phyloP scores from a whole-genome alignment of 106 monocot species.

The Acanthochlamys bracteata region DNA sequence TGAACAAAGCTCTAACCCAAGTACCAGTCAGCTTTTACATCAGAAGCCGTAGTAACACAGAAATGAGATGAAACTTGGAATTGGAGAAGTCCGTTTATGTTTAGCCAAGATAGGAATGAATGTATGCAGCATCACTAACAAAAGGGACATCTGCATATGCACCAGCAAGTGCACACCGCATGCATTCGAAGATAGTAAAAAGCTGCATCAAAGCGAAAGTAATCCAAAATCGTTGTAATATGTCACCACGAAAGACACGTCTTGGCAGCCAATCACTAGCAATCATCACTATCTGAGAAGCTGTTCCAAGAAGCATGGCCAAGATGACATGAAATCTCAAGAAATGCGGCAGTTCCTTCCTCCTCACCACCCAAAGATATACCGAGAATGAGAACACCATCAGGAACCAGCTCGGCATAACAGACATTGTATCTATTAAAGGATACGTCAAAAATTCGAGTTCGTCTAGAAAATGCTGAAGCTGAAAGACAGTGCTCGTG shows the following conservation, averaged over 20 bases:
- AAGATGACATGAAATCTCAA: conserved; percentile 8
- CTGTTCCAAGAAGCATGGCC: conserved; percentile 7
- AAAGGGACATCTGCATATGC: conserved; percentile 8
- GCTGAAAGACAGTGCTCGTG: neutral
- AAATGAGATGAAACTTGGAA: too few relatives aligned
- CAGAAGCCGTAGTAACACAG: too few relatives aligned
- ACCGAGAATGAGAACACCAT: neutral
- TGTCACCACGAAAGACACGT: neutral
- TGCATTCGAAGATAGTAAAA: conserved; percentile 1
- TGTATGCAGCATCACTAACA: conserved; percentile 9
- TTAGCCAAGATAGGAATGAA: conserved; percentile 4
- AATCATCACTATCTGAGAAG: conserved; percentile 6
- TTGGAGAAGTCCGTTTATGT: neutral
- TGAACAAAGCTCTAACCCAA: too few relatives aligned
- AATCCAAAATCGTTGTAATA: neutral
- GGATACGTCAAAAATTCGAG: conserved; percentile 1
- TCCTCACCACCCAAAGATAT: conserved; percentile 4
- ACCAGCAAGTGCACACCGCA: conserved; percentile 4
- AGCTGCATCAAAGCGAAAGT: conserved; percentile 7
- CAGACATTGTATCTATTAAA: neutral
- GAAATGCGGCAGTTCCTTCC: conserved; percentile 10
- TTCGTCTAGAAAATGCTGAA: conserved; percentile 1
- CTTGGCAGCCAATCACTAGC: conserved; percentile 7
- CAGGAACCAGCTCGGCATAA: conserved; percentile 6
- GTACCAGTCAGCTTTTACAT: too few relatives aligned